Evolutionary conservation across 768 basidiomycete species (phyloP).

Genomic region (Trametes coccinea): DNA sequence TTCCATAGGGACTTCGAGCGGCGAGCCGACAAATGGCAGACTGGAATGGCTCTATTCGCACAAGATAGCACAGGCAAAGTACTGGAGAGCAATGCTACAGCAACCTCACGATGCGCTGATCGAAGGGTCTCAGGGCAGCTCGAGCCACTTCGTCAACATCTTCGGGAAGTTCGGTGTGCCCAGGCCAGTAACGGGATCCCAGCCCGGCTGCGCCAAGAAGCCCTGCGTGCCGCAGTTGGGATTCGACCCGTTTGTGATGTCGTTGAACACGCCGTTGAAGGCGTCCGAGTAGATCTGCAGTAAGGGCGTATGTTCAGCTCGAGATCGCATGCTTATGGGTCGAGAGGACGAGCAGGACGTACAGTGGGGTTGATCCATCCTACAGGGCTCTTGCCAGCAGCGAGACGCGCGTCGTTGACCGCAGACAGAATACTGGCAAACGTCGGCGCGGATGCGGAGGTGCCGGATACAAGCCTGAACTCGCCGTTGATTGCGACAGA

Average conservation of each 20-base stretch:
- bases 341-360: background rate
- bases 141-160: constrained; percentile 15
- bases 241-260: constrained; percentile 30
- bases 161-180: constrained; percentile 33
- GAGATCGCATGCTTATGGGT: too few relatives aligned
- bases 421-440: constrained; percentile 64
- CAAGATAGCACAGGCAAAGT: too few relatives aligned
- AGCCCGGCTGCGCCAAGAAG: constrained; percentile 33
- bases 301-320: background rate
- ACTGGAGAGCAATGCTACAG: too few relatives aligned
- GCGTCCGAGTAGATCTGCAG: constrained; percentile 45
- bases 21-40: too few relatives aligned
- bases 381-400: constrained; percentile 31
- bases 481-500: constrained; percentile 32
- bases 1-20: too few relatives aligned
- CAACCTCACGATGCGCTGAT: too few relatives aligned
- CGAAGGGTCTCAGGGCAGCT: constrained; percentile 5
- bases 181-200: constrained; percentile 37
- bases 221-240: constrained; percentile 36
- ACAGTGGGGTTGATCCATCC: constrained; percentile 40
- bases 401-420: constrained; percentile 41
- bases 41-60: too few relatives aligned
- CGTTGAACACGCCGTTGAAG: constrained; percentile 42
- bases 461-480: constrained; percentile 49
- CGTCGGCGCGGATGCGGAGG: constrained; percentile 62